Conservation (phyloP, 2,329 filamentous ascomycete species). For the Teratosphaeriaceae sp. region DNA sequence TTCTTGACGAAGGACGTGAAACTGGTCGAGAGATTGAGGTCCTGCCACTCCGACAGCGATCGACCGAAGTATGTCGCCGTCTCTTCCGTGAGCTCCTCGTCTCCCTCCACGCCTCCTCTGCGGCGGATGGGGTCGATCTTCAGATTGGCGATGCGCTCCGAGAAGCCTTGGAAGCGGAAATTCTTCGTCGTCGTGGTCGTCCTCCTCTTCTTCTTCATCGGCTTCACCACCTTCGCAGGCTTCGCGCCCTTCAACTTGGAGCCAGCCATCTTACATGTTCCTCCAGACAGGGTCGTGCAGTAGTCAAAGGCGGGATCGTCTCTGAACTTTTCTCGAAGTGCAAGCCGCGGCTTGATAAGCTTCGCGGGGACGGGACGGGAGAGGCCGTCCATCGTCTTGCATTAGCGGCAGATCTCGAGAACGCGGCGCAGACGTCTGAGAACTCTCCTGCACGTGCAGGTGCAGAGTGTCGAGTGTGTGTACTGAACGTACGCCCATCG, state of each 20-base stretch:
- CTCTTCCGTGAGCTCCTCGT: constrained; percentile 74
- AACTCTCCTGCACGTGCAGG: too few relatives aligned
- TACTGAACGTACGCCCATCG: too few relatives aligned
- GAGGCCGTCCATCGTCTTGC: too few relatives aligned
- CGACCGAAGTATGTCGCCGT: constrained; percentile 80
- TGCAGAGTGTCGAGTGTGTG: too few relatives aligned
- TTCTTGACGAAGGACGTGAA: constrained; percentile 74
- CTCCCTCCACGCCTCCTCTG: constrained; percentile 54
- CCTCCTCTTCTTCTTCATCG: constrained; percentile 48
- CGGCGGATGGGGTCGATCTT: constrained; percentile 90
- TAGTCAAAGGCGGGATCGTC: background rate
- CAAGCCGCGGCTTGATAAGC: too few relatives aligned
- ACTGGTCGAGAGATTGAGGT: constrained; percentile 78
- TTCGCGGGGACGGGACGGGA: too few relatives aligned
- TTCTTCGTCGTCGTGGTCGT: constrained; percentile 75
- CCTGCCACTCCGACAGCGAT: constrained; percentile 79
- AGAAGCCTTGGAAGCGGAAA: constrained; percentile 88
- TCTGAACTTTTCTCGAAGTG: background rate
- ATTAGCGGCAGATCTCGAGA: too few relatives aligned
- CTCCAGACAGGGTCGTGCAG: background rate
- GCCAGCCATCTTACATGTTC: constrained; percentile 35
- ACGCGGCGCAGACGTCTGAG: too few relatives aligned
- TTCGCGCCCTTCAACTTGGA: constrained; percentile 31
- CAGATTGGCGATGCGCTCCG: constrained; percentile 80
- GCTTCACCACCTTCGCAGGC: constrained; percentile 44